Percentiles rank a stretch among this genome's conserved stretches.
Evolutionary conservation across 1,139 yeast genomes (phyloP).

Genomic region (Hanseniaspora sp.): DNA sequence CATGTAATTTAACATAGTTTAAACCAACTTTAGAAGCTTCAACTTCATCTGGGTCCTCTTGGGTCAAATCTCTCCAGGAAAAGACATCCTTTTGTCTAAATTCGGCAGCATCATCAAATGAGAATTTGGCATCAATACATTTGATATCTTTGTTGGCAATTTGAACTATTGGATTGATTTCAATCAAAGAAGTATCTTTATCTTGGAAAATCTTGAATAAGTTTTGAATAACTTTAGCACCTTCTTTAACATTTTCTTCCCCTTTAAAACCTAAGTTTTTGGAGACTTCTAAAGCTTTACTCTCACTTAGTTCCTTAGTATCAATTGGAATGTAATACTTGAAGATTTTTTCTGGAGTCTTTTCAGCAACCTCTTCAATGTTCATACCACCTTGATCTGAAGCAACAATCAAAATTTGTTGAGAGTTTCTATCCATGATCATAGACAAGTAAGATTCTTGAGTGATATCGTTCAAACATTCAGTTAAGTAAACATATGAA

Average conservation of each 20-base stretch:
- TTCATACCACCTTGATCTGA: conserved; percentile 99
- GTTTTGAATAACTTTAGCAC: conserved; percentile 76
- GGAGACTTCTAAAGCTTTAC: conserved; percentile 67
- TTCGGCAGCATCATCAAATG: conserved; percentile 91
- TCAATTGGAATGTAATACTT: conserved; percentile 64
- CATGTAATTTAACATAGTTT: conserved; percentile 94
- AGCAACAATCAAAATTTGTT: conserved; percentile 87
- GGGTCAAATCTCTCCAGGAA: conserved; percentile 92
- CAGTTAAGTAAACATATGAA: conserved; percentile 64
- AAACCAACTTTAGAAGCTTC: conserved; percentile 82
- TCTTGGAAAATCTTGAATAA: conserved; percentile 80
- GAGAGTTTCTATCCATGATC: conserved; percentile 84
- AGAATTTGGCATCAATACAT: conserved; percentile 98
- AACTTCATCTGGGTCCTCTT: conserved; percentile 96
- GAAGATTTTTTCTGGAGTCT: conserved; percentile 84
- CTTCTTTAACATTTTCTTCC: conserved; percentile 65
- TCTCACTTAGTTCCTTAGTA: conserved; percentile 62
- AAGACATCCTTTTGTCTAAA: conserved; percentile 93
- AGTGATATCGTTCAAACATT: conserved; percentile 38
- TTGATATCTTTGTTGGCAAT: conserved; percentile 68
- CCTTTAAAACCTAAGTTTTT: conserved; percentile 65
- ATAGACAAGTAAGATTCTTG: conserved; percentile 95
- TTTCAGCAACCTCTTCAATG: conserved; percentile 95
- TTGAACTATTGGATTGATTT: conserved; percentile 95
- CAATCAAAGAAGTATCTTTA: conserved; percentile 94